These are phyloP conservation scores for Cardamine resedifolia DNA, from an alignment of 345 rosid species.

Conservation along the genomic window DNA sequence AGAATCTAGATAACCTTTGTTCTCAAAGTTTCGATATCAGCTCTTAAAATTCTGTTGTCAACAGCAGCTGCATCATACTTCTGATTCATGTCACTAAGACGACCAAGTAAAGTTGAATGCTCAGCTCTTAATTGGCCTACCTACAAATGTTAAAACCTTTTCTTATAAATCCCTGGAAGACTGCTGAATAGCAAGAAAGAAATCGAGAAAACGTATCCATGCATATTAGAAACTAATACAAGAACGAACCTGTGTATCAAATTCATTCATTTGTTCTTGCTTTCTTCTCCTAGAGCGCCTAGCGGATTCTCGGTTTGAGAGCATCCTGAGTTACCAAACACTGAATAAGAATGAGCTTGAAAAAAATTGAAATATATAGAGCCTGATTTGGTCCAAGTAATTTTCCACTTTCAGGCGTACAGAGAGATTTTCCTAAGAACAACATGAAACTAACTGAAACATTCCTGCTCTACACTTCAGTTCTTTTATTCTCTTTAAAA, in stretches of 20 bases:
- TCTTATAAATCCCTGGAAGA: conserved; percentile 13
- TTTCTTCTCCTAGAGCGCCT: conserved; percentile 96
- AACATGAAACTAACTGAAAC: not conserved
- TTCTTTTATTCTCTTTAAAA: not conserved
- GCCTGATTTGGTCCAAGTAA: not conserved
- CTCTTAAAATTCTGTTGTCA: conserved; percentile 89
- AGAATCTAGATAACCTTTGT: conserved; percentile 62
- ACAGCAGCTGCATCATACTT: conserved; percentile 76
- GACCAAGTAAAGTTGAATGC: conserved; percentile 60
- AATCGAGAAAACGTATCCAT: not conserved
- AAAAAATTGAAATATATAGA: not conserved
- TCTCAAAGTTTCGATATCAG: conserved; percentile 88
- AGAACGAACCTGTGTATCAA: conserved; percentile 72
- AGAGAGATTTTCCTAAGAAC: not conserved
- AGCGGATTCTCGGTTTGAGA: conserved; percentile 96
- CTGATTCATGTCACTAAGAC: conserved; percentile 70
- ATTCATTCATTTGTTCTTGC: conserved; percentile 85
- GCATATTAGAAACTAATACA: not conserved
- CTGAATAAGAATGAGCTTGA: not conserved
- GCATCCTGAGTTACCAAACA: conserved; percentile 59
- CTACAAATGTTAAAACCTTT: conserved; percentile 40
- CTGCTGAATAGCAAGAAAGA: not conserved
- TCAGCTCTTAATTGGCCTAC: conserved; percentile 80
- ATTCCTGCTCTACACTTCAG: not conserved
- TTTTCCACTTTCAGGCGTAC: not conserved